Percentiles rank a stretch among this genome's conserved stretches.
Evolutionary conservation across 495 filamentous ascomycete species (phyloP).

Genomic region (Diplogelasinospora grovesii): DNA sequence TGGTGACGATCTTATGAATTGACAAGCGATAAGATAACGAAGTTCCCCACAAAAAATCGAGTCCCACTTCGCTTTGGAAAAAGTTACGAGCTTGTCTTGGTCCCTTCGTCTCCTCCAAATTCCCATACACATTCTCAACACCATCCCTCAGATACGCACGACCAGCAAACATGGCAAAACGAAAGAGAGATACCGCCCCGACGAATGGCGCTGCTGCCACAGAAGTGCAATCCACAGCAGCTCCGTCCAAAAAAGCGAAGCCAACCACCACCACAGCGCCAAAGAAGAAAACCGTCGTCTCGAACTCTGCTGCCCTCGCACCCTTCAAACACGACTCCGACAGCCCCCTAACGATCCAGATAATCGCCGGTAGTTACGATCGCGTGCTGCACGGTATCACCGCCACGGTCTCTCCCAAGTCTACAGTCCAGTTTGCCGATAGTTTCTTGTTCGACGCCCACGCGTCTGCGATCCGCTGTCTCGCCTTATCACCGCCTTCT

Average conservation of each 20-base stretch:
- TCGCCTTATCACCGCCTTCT: slow-evolving; percentile 78
- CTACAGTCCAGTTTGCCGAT: slow-evolving; percentile 67
- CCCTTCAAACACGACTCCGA: slow-evolving; percentile 21
- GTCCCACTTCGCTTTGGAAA: neutral
- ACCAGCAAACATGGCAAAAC: slow-evolving; percentile 57
- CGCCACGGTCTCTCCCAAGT: slow-evolving; percentile 49
- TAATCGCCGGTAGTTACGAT: slow-evolving; percentile 93
- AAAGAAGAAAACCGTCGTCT: no score
- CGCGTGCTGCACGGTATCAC: slow-evolving; percentile 87
- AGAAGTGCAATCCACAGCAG: slow-evolving; percentile 12
- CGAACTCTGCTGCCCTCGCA: slow-evolving; percentile 2
- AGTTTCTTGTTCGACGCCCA: slow-evolving; percentile 96
- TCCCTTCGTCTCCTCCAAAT: neutral
- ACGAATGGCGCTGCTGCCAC: slow-evolving; percentile 9
- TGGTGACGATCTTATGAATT: no score
- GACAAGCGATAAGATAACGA: slow-evolving; percentile 7
- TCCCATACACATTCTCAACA: slow-evolving; percentile 7
- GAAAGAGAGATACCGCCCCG: slow-evolving; percentile 55
- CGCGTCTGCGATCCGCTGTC: slow-evolving; percentile 77
- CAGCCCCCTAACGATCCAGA: slow-evolving; percentile 60
- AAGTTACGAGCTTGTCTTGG: neutral
- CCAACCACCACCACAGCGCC: slow-evolving; percentile 6
- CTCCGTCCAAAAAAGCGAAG: slow-evolving; percentile 41
- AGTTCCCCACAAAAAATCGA: neutral
- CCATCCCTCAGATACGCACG: neutral